Evolutionary conservation across 139 green algal genomes (phyloP).

Genomic region (Nannochloris sp.): DNA sequence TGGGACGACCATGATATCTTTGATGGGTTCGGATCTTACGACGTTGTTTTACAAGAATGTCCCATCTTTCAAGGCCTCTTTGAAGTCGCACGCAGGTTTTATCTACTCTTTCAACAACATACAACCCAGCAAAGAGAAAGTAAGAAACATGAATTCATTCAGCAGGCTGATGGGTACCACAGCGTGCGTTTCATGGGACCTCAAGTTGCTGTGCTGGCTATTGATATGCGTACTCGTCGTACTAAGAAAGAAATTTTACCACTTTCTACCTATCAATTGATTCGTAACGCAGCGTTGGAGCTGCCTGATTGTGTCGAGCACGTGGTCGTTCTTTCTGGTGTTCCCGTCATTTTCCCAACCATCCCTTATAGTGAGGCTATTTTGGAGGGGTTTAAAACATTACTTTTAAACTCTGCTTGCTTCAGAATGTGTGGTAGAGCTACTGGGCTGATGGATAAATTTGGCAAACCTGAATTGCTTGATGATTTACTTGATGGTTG

Average conservation of each 20-base stretch:
- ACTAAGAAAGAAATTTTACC: constrained; percentile 31
- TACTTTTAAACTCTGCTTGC: not conserved
- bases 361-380: constrained; percentile 9
- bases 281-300: not conserved
- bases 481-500: constrained; percentile 32
- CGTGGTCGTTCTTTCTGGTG: constrained; percentile 21
- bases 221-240: constrained; percentile 38
- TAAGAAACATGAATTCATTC: constrained; percentile 7
- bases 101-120: constrained; percentile 63
- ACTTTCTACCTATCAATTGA: constrained; percentile 1
- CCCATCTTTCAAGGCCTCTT: constrained; percentile 55
- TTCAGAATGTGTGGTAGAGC: not conserved
- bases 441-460: constrained; percentile 18
- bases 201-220: constrained; percentile 22
- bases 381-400: constrained; percentile 5
- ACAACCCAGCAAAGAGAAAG: constrained; percentile 29
- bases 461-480: constrained; percentile 30
- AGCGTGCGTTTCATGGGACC: constrained; percentile 28
- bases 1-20: constrained; percentile 73
- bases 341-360: constrained; percentile 34
- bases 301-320: constrained; percentile 23
- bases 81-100: constrained; percentile 27
- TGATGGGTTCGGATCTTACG: constrained; percentile 57
- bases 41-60: constrained; percentile 36
- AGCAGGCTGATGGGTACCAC: constrained; percentile 16